Conservation (phyloP, 2,329 filamentous ascomycete genomes). For the Penicillium sp. region DNA sequence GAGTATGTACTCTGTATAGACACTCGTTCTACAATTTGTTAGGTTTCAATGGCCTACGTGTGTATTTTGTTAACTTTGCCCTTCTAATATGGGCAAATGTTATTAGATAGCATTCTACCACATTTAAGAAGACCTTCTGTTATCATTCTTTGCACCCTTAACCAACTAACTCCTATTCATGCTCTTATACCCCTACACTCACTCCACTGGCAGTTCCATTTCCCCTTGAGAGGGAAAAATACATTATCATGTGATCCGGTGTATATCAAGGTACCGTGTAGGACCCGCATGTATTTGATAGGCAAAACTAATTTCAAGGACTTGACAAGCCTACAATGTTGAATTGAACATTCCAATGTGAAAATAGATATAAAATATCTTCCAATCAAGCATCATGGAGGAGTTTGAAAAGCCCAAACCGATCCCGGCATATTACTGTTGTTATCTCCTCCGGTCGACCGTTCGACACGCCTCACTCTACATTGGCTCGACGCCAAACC, state of each 20-base stretch:
- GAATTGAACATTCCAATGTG: background rate
- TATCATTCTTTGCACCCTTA: background rate
- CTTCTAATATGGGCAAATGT: background rate
- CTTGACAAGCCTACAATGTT: background rate
- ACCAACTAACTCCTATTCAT: background rate
- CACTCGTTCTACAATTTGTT: background rate
- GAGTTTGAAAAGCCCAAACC: conserved; percentile 39
- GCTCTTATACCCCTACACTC: background rate
- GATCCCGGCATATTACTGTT: conserved; percentile 84
- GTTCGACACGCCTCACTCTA: conserved; percentile 63
- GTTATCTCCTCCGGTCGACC: conserved; percentile 82
- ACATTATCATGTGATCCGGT: conserved; percentile 7
- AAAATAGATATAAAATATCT: background rate
- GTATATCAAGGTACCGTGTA: conserved; percentile 3
- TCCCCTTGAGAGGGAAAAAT: background rate
- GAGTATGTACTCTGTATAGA: background rate
- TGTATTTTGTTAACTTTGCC: background rate
- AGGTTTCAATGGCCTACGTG: background rate
- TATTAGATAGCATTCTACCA: background rate
- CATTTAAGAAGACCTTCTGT: background rate
- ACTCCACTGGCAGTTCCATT: background rate
- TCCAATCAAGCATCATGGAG: conserved; percentile 14
- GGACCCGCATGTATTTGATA: conserved; percentile 6
- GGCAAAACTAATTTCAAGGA: conserved; percentile 7
- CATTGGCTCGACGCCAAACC: conserved; percentile 85